Conservation (phyloP, 768 basidiomycete species). For the Hydnomerulius pinastri region DNA sequence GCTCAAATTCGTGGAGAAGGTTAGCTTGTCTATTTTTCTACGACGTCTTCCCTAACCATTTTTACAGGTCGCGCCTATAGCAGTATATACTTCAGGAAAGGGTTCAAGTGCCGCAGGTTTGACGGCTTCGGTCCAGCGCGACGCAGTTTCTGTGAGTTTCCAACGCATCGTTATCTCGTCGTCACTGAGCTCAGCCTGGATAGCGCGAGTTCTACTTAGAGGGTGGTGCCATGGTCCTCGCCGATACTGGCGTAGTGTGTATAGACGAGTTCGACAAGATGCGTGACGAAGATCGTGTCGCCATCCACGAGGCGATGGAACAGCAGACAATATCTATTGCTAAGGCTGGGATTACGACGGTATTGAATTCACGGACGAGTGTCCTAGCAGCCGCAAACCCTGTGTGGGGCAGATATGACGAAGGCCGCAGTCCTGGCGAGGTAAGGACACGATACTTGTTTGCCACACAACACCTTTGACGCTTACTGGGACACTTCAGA, state of each 20-base stretch:
- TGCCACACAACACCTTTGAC: not conserved
- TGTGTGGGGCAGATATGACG: conserved; percentile 96
- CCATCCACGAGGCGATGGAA: conserved; percentile 99
- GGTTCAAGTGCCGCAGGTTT: conserved; percentile 98
- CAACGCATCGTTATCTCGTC: not conserved
- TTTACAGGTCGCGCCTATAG: conserved; percentile 87
- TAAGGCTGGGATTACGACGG: conserved; percentile 98
- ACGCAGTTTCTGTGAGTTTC: conserved; percentile 76
- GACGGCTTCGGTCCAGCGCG: conserved; percentile 95
- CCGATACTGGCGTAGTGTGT: conserved; percentile 97
- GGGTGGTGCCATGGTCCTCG: conserved; percentile 99
- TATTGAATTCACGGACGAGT: conserved; percentile 92
- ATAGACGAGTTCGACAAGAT: conserved; percentile 99
- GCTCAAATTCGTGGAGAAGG: conserved; percentile 98
- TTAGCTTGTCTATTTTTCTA: conserved; percentile 23
- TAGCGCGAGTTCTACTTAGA: conserved; percentile 98
- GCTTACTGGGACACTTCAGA: conserved; percentile 39
- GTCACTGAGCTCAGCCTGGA: conserved; percentile 6
- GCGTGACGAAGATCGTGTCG: conserved; percentile 98
- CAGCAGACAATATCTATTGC: conserved; percentile 99
- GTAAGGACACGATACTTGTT: too few relatives aligned
- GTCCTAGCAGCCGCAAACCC: conserved; percentile 98
- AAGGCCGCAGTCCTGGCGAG: conserved; percentile 94
- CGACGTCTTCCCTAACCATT: conserved; percentile 1
- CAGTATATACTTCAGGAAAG: conserved; percentile 98